Evolutionary conservation across 352 stramenopile species (phyloP), one percentile per base, ranked within the genome.

Genomic region (Blastocystis hominis): DNA sequence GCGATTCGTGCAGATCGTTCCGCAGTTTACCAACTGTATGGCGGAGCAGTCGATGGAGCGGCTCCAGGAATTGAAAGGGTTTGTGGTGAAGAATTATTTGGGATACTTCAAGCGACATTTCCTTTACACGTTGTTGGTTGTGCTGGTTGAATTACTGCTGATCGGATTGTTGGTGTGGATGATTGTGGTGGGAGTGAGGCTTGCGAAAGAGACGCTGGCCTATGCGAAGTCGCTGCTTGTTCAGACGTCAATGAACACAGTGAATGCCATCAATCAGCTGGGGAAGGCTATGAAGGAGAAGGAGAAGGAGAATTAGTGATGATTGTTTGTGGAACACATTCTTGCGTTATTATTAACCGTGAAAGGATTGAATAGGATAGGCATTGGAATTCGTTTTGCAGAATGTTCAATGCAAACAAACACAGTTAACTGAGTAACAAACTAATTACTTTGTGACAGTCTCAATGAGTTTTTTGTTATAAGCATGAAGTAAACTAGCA

Each of bases 211-310:
- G 56, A 84, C 72, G 47, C 34, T 84, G 36, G n/a, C 4, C 0
- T 84, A 84, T 64, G 72, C 72, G 15, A 84, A 84, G 72, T 84
- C 72, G 15, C 46, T 84, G 56, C n/a, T 84, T n/a, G 30, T 42
- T n/a, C 50, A 50, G n/a, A 50, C 72, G 36, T 84, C 72, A 38
- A 24, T 66, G 24, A 53, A 84, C 13, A 84, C 47, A 20, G 15
- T 84, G 40, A 61, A 84, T 64, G 55, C 72, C 44, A 84, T 84
- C n/a, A 84, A 84, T 53, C 50, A 84, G 2, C 44, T 84, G 13
- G 53, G 56, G 3, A 1, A 53, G 10, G 72, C 72, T 24, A 40
- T 84, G 50, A 66, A 80, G 44, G n/a, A 68, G 56, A 46, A 36
- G 34, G 50, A 59, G n/a, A 59, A 36, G 34, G 50, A 59, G n/a